Base-by-base conservation (phyloP, 805 yeast genomes). In the Metschnikowia lunata region DNA sequence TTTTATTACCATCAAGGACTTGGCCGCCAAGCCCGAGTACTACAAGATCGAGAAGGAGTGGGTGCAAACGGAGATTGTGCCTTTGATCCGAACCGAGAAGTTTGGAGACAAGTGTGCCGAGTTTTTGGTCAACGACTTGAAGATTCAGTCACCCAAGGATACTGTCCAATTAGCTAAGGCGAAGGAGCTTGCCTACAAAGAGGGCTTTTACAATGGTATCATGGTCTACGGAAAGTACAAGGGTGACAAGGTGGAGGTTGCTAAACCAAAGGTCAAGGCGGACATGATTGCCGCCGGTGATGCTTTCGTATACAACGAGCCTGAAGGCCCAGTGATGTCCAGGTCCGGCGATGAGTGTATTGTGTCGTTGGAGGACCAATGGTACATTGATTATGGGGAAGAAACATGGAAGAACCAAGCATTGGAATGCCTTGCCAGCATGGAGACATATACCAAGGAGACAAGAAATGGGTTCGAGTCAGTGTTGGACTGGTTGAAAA, bases 381-480 rank as follows among this genome's bases (percentile, higher is more conserved):
- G 99, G 99, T 93, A 81, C 67, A 78, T 88, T 58, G 97, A 93
- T 65, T 93, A 93, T 60, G 99, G 99, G 76, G 99, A 93, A 77
- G 88, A 80, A 56, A 55, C 69, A 12, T 93, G 99, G 99, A 87
- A 85, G 62, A 67, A 74, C 12, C 80, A 78, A 62, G 95, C 97
- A 42, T 69, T 82, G 51, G 93, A 85, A 57, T 85, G 95, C 64
- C 76, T 93, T 49, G 75, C 74, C 37, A 63, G 67, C 47, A 82
- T 93, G 91, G 79, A 85, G 63, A 78, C 90, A 9, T 91, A 78
- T 74, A 75, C 83, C 42, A 74, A 82, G 39, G 98, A 90, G 71
- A 87, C 95, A 34, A 78, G 85, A 58, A 81, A 91, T 61, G 96
- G 95, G 7, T 91, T 93, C 58, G 96, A 89, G 68, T 90, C 89